Base-by-base conservation (phyloP, 441 rosid species). In the Geranium incanum region DNA sequence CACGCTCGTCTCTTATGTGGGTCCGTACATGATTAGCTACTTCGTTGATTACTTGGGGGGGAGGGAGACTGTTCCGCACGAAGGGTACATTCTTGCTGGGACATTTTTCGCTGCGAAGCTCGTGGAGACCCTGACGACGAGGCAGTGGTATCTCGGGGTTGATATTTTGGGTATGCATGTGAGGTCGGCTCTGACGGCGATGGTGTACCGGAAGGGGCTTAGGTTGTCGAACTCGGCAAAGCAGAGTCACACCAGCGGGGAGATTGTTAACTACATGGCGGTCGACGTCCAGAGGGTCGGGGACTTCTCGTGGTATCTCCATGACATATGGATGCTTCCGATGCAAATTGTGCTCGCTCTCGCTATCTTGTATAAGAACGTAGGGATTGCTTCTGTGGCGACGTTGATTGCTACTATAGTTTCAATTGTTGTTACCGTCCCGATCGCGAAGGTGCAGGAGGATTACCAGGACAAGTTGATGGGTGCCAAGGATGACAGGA, bases 291-390 rank as follows among this genome's bases (percentile, higher is more conserved):
- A 95, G 81, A 88, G 99, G 71, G 80, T 95, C 7, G 99, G 99
- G 76, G 99, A 95, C 63, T 95, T 86, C 85, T 86, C 98, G 0
- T 95, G 99, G 99, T 90, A 95, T 81, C 95, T 95, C 68, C 98
- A 95, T 81, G 99, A 92, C 79, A 83, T 95, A 80, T 95, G 99
- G 99, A 92, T 95, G 99, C 97, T 95, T 78, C 99, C 99, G 16
- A 70, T 92, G 86, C 99, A 95, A 79, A 95, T 95, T 57, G 75
- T 91, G 76, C 98, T 95, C 68, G 99, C 99, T 37, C 97, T 95
- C 70, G 98, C 92, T 43, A 95, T 95, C 69, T 74, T 95, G 76
- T 95, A 88, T 71, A 92, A 89, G 78, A 95, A 89, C 28, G 98
- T 95, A 69, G 99, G 99, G 68, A 89, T 92, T 78, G 99, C 99